Base-by-base conservation (phyloP, 371 early-diverging fungal species). In the Thermomucor indicae-seudaticae region DNA sequence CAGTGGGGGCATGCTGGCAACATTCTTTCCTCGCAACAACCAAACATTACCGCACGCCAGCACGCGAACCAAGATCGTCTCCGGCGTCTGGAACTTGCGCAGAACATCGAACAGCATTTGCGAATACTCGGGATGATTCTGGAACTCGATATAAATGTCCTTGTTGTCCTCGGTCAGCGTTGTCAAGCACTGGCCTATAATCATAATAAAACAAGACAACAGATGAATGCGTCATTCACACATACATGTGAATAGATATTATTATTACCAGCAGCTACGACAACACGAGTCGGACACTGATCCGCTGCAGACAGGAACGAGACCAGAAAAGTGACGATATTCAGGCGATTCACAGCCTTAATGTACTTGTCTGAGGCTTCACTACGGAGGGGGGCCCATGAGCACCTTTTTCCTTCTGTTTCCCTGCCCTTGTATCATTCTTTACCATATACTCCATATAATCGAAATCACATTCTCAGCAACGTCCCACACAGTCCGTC, bases 121-220 rank as follows among this genome's bases (percentile, higher is more conserved):
- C 23, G 76, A 58, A 19, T 81, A 83, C 42, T 79, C 79, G 11
- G 81, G 72, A 45, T 84, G 81, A 25, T 69, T 68, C 38, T 80
- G 68, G 59, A 88, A 81, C 24, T 80, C 70, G 27, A 71, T 68
- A 35, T 80, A 66, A 35, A 82, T 68, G 7, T 81, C 79, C 7
- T 72, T 66, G 62, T 92, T 92, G 20, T 87, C 85, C 30, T 93
- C 93, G 0, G 91, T 87, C 31, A 95, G 62, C 2, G 90, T 89
- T 54, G 88, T 85, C 29, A 95, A 78, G 45, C 87, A 87, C 72
- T 92, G 93, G 4, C 84, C 89, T 81, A 60, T 27, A 42, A 8
- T 24, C 12, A 41, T 49, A 32, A 8, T 32, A 32, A 32, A 32
- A 14, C 32, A 7, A 7, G 32, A 8, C 32, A 32, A 8, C 14